Evolutionary conservation across 257 asterid species (phyloP), one percentile per base, ranked within the genome.

Genomic region (Salvia hispanica): DNA sequence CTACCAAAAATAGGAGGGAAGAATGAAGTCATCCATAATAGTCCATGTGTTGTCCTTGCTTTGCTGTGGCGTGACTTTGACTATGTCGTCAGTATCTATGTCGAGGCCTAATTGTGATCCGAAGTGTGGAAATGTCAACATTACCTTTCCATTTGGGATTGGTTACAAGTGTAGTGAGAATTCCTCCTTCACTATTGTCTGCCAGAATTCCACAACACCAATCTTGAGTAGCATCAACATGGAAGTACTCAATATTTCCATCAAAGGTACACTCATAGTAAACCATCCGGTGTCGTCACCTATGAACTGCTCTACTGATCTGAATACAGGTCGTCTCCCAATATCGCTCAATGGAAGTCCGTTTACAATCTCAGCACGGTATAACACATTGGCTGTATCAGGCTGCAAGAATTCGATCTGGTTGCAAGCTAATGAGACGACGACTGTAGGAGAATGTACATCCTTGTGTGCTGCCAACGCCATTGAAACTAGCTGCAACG

Each of bases 91-190:
- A n/a, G n/a, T n/a, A n/a, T n/a, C n/a, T 13, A 7, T 64, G 75
- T 62, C 81, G 3, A 67, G 47, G 34, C 77, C 64, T 10, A 52
- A 47, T 14, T 81, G 86, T 36, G 69, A 45, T 12, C 70, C 54
- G 1, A 48, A 28, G 64, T 81, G 86, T 21, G 83, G 83, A 31
- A 70, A 67, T n/a, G 14, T 81, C 37, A 76, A 76, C 6, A 71
- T 81, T 62, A 81, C 83, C 0, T 81, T 73, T 58, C 86, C 86
- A 18, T 81, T 81, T 9, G 86, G 86, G 1, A 66, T 81, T 8
- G 81, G 81, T 18, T 28, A 77, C 3, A 6, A 33, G 0, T 56
- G 62, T 0, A 56, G 62, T 33, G 43, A 43, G 0, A 76, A 67
- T 37, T 71, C 86, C 2, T 73, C 74, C 2, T 81, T 75, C 67